Conservation (phyloP, 2,329 filamentous ascomycete genomes). For the Aplosporella prunicola region DNA sequence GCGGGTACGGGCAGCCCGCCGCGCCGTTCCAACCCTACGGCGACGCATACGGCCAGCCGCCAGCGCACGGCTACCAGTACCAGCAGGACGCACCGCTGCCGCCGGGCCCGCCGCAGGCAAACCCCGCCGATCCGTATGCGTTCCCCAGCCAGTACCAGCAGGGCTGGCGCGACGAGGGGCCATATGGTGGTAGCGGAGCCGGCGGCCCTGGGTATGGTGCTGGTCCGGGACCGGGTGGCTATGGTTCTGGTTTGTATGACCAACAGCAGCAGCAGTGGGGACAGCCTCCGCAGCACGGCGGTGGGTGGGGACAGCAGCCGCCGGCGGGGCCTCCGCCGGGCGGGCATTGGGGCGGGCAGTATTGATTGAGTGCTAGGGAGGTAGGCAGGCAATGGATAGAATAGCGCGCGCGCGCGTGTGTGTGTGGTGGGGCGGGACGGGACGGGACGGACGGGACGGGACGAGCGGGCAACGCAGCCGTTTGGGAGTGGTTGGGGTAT, state of each 20-base stretch:
- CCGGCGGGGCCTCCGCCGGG: slow-evolving; percentile 4
- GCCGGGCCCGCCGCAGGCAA: slow-evolving; percentile 6
- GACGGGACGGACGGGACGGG: no score
- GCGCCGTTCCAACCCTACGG: slow-evolving; percentile 2
- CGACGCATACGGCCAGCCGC: slow-evolving; percentile 2
- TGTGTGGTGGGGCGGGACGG: no score
- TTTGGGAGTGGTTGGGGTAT: no score
- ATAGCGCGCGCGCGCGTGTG: no score
- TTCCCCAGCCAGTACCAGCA: slow-evolving; percentile 8
- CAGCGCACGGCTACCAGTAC: slow-evolving; percentile 2
- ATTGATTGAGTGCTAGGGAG: no score
- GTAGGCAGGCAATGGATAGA: no score
- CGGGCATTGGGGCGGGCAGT: slow-evolving; percentile 10
- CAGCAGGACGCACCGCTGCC: slow-evolving; percentile 9
- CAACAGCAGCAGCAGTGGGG: slow-evolving; percentile 8
- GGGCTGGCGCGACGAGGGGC: slow-evolving; percentile 4
- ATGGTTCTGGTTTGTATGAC: not conserved
- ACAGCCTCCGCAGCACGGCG: not conserved
- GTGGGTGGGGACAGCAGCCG: not conserved
- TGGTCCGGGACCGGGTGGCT: not conserved
- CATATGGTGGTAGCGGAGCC: slow-evolving; percentile 3
- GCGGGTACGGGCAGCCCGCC: not conserved
- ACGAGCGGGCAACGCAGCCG: no score
- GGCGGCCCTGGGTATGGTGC: not conserved
- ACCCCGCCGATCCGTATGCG: slow-evolving; percentile 8